Base-by-base conservation (phyloP, 441 rosid genomes). In the Mallotus japonicus region DNA sequence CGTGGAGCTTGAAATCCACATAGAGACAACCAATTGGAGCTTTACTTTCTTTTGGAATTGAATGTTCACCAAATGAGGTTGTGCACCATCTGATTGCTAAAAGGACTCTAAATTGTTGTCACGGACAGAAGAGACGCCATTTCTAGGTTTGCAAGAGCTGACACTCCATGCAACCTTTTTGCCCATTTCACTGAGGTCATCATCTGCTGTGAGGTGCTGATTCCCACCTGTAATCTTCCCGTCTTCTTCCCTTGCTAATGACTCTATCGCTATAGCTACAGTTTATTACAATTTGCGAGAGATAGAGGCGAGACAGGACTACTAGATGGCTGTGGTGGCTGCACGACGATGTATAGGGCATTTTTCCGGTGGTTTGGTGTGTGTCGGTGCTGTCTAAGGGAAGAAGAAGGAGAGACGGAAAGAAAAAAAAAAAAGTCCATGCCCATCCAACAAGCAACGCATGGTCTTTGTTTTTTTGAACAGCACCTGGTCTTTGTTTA, bases 61-160 rank as follows among this genome's bases (percentile, higher is more conserved):
- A 83, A 92, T 88, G 83, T 95, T 91, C 76, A 95, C 88, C 78
- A 93, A 55, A 86, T 95, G 97, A 20, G 98, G 99, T 78, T 91
- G 94, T 15, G 92, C 90, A 8, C 98, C 99, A 77, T 93, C 98
- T 67, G 97, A 95, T 94, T 95, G 97, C 98, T 97, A 95, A 81
- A 86, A 90, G 57, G 94, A 86, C 46, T 90, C 97, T 64, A 87
- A 87, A 80, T 85, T 93, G 74, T 95, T 93, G 74, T 95, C 97
- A 40, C 93, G 89, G 72, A 95, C 92, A 79, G 87, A 82, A 74
- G 87, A 81, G 84, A 93, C 94, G 51, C 94, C 92, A 79, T 95
- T 93, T 58, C 97, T 94, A 7, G 93, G 89, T 83, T 95, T 93
- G 80, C 97, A 93, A 67, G 97, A 95, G 87, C 97, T 95, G 20